Base-by-base conservation (phyloP, 495 filamentous ascomycete genomes). In the Xylaria flabelliformis region DNA sequence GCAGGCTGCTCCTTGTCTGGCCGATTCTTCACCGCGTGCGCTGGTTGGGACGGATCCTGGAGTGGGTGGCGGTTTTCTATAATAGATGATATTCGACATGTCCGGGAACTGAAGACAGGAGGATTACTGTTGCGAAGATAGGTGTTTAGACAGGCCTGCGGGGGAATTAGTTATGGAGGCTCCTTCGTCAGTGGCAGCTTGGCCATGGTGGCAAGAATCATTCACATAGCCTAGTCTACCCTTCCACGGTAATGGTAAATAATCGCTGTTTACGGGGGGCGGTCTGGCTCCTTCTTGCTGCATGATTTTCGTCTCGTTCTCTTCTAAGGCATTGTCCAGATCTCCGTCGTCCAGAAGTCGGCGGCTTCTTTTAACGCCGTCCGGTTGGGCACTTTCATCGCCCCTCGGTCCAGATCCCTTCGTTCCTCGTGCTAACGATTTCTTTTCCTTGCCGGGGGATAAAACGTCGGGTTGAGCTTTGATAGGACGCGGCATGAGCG, bases 191-290 rank as follows among this genome's bases (percentile, higher is more conserved):
- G 41, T 19, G 66, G 58, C 58, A 21, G 64, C 67, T 73, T 59
- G 61, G 36, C 44, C 21, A 67, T 74, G 55, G 10, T 21, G 55
- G 9, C 26, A 46, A 36, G 74, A 56, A 64, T 61, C 48, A 84
- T 90, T 85, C 78, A 96, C 95, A 86, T 96, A 97, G 58, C 95
- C 95, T 70, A 98, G 80, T 48, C 95, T 86, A 1, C 95, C 96
- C 84, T 94, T 96, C 95, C 95, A 98, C 0, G 94, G 95, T 19
- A 97, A 81, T 3, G 95, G 96, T 19, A 98, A 85, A 77, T 94
- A 94, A 74, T 88, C 89, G 77, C 93, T 97, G 77, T 98, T 91
- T 32, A 97, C 91, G 4, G 94, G 89, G 32, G 93, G 93, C 12
- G 91, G 83, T 41, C 94, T 82, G 0, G 79, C 77, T 0, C 82